These are phyloP conservation scores for Paracorniculantispora psalliotae DNA, from an alignment of 2,329 filamentous ascomycete species.

Conservation along the genomic window DNA sequence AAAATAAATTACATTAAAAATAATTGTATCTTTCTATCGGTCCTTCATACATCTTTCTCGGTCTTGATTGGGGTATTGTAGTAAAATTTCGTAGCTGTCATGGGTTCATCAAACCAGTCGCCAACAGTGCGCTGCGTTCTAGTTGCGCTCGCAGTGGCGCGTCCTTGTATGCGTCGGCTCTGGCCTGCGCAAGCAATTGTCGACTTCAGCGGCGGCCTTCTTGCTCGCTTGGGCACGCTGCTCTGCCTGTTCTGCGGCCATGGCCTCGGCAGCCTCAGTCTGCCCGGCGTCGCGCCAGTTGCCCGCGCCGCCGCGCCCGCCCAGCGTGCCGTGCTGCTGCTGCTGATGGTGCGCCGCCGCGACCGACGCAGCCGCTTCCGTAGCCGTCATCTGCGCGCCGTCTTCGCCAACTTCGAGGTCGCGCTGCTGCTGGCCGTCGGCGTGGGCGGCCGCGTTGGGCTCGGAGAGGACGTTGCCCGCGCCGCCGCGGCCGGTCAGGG, in stretches of 20 bases:
- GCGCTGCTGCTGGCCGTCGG: slow-evolving; percentile 16
- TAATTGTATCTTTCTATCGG: background rate
- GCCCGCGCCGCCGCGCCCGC: slow-evolving; percentile 49
- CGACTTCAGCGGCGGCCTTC: slow-evolving; percentile 29
- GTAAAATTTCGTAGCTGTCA: background rate
- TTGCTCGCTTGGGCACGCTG: slow-evolving; percentile 22
- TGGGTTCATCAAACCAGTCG: background rate
- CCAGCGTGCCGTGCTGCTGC: slow-evolving; percentile 20
- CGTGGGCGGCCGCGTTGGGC: slow-evolving; percentile 19
- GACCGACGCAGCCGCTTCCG: slow-evolving; percentile 21
- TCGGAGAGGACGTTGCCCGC: slow-evolving; percentile 47
- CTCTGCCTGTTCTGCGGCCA: background rate
- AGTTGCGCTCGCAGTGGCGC: background rate
- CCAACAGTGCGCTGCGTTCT: too few relatives aligned
- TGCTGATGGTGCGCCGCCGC: slow-evolving; percentile 10
- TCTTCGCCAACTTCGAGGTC: slow-evolving; percentile 15
- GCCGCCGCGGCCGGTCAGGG: slow-evolving; percentile 47
- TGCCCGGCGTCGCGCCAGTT: slow-evolving; percentile 36
- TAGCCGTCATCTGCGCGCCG: slow-evolving; percentile 22
- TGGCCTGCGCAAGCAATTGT: slow-evolving; percentile 26
- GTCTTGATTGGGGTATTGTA: background rate
- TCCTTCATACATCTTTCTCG: background rate
- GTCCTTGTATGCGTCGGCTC: slow-evolving; percentile 1
- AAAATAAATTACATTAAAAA: background rate
- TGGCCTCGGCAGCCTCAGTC: background rate